phyloP scores from a whole-genome alignment of 805 yeast species.

The Grigorovia jiainica region DNA sequence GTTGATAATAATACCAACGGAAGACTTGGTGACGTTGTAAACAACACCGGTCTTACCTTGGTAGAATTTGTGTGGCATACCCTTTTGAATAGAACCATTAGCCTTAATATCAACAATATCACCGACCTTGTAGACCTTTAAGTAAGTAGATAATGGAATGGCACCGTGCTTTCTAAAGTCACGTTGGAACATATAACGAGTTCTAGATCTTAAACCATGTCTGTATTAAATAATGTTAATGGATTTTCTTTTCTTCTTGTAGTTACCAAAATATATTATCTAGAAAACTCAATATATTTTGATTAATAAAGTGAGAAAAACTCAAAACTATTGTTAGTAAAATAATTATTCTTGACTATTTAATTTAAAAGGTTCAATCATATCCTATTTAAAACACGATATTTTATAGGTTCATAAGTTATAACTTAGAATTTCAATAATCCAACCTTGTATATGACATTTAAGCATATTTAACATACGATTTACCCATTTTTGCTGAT shows the following conservation, averaged over 20 bases:
- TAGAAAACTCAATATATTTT: too few species aligned
- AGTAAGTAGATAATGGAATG: slow-evolving; percentile 90
- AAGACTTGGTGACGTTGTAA: slow-evolving; percentile 96
- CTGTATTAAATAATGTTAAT: background rate
- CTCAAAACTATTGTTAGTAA: background rate
- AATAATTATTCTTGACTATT: background rate
- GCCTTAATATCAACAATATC: slow-evolving; percentile 99
- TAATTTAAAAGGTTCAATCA: too few species aligned
- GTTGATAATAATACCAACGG: slow-evolving; percentile 97
- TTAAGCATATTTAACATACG: slow-evolving; percentile 5
- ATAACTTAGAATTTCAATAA: too few species aligned
- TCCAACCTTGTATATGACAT: background rate
- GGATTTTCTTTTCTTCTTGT: too few species aligned
- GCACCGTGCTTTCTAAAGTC: slow-evolving; percentile 96
- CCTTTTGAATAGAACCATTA: slow-evolving; percentile 98
- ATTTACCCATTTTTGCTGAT: slow-evolving; percentile 34
- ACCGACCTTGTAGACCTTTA: slow-evolving; percentile 97
- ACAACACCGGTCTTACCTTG: slow-evolving; percentile 99
- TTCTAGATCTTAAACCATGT: slow-evolving; percentile 99
- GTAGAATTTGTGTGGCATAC: slow-evolving; percentile 99
- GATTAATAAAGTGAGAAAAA: too few species aligned
- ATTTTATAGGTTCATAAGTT: background rate
- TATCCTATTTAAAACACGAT: background rate
- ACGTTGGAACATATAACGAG: slow-evolving; percentile 99
- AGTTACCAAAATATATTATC: too few species aligned